Percentiles rank a stretch among this genome's conserved stretches.
Evolutionary conservation across 495 filamentous ascomycete genomes (phyloP).

Genomic region (Ascodesmis nigricans): DNA sequence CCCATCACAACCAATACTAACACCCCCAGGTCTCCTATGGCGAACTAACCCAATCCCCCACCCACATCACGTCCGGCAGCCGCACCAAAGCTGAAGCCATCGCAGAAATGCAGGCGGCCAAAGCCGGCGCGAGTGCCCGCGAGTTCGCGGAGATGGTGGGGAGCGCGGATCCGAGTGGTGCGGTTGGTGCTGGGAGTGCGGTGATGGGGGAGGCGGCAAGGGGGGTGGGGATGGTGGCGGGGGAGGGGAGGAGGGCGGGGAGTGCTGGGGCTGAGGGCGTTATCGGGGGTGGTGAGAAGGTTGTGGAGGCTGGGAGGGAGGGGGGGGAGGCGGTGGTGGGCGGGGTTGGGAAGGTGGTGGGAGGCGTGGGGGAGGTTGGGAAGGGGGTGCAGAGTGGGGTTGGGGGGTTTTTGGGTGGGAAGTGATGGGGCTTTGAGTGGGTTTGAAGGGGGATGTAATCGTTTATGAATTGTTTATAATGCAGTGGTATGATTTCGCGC

Average conservation of each 20-base stretch:
- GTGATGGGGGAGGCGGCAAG: neutral
- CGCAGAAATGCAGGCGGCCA: constrained; percentile 1
- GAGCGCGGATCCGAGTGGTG: neutral
- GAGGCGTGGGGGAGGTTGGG: neutral
- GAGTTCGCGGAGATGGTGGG: constrained; percentile 2
- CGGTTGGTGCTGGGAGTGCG: neutral
- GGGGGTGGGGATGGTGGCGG: neutral
- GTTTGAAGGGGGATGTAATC: too few species aligned
- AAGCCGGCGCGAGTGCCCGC: neutral
- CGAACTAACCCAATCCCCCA: constrained; percentile 1
- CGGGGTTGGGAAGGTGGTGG: neutral
- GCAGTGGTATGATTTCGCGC: too few species aligned
- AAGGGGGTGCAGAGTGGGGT: neutral
- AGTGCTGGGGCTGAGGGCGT: neutral
- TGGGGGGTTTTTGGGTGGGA: constrained; percentile 1
- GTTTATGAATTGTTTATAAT: too few species aligned
- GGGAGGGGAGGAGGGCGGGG: neutral
- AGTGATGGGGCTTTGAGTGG: too few species aligned
- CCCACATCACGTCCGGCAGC: neutral
- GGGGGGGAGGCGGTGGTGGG: neutral
- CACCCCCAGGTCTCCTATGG: constrained; percentile 3
- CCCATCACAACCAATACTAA: neutral
- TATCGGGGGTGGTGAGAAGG: neutral
- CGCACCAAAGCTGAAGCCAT: neutral
- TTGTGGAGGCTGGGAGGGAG: neutral